phyloP scores from a whole-genome alignment of 2,329 filamentous ascomycete species.

The Coniochaeta prunicola region DNA sequence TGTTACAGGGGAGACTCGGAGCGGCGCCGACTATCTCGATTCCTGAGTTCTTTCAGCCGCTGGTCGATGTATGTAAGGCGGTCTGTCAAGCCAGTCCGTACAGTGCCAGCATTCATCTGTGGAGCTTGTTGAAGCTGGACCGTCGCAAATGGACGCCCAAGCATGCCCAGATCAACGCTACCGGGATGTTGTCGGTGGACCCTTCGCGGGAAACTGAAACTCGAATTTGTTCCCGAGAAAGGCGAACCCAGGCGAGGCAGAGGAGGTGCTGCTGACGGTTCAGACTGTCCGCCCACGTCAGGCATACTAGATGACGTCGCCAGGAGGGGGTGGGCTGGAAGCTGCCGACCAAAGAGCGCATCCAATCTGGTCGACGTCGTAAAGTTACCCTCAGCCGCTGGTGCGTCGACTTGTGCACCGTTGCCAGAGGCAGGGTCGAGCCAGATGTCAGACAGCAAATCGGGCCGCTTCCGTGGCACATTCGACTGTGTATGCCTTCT shows the following conservation, averaged over 20 bases:
- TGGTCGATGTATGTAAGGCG: slow-evolving; percentile 53
- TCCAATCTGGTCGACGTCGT: slow-evolving; percentile 24
- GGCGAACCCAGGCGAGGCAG: slow-evolving; percentile 52
- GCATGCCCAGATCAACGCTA: slow-evolving; percentile 34
- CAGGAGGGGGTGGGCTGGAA: slow-evolving; percentile 18
- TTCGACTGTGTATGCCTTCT: slow-evolving; percentile 41
- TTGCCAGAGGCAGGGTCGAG: slow-evolving; percentile 30
- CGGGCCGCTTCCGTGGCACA: slow-evolving; percentile 48
- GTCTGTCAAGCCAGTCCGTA: slow-evolving; percentile 37
- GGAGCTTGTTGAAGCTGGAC: slow-evolving; percentile 46
- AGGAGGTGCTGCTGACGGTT: slow-evolving; percentile 22
- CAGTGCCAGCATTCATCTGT: slow-evolving; percentile 24
- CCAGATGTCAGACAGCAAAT: slow-evolving; percentile 48
- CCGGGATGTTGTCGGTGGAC: slow-evolving; percentile 34
- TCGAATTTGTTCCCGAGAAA: slow-evolving; percentile 41
- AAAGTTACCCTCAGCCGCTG: slow-evolving; percentile 17
- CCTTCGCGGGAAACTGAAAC: slow-evolving; percentile 56
- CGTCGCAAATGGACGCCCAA: slow-evolving; percentile 49
- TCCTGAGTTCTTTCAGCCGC: slow-evolving; percentile 47
- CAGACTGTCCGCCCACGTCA: slow-evolving; percentile 14
- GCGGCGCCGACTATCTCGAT: slow-evolving; percentile 32
- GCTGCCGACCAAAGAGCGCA: slow-evolving; percentile 31
- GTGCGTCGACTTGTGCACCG: slow-evolving; percentile 6
- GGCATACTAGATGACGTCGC: slow-evolving; percentile 18
- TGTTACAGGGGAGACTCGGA: slow-evolving; percentile 43